Evolutionary conservation across 768 basidiomycete species (phyloP).

Genomic region (Pisolithus orientalis): DNA sequence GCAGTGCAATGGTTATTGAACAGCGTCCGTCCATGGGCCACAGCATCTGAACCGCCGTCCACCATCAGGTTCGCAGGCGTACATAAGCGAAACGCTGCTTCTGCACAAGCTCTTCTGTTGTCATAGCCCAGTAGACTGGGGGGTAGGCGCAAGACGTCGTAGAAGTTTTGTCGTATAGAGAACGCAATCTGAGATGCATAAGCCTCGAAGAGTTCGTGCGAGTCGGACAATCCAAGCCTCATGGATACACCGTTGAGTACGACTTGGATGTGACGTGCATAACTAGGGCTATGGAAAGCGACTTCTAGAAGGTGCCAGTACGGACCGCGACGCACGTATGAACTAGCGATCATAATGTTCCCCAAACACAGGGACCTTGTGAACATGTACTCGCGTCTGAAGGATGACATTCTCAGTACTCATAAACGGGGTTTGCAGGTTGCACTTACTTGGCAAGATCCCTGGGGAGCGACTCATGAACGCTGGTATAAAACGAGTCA

Average conservation of each 20-base stretch:
- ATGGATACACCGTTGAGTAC: conserved; percentile 57
- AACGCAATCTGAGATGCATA: conserved; percentile 74
- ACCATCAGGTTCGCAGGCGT: conserved; percentile 61
- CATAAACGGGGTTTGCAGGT: background rate
- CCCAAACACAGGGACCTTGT: conserved; percentile 66
- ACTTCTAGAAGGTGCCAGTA: conserved; percentile 88
- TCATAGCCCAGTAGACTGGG: conserved; percentile 71
- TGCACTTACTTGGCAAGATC: conserved; percentile 45
- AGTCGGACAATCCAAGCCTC: conserved; percentile 56
- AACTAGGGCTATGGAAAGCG: conserved; percentile 29
- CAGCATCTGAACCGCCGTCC: conserved; percentile 24
- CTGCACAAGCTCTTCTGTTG: conserved; percentile 59
- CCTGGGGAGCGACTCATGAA: conserved; percentile 39
- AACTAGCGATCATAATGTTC: conserved; percentile 75
- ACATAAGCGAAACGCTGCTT: conserved; percentile 59
- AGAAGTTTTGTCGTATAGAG: conserved; percentile 47
- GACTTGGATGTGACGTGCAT: conserved; percentile 33
- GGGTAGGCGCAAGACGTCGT: conserved; percentile 57
- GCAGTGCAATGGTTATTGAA: conserved; percentile 62
- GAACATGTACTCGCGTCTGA: conserved; percentile 69
- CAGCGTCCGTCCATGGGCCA: conserved; percentile 33
- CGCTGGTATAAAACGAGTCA: conserved; percentile 36
- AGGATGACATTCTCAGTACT: conserved; percentile 8
- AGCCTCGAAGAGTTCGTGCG: conserved; percentile 64
- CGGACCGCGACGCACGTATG: conserved; percentile 68